These are phyloP conservation scores for Taphrina sp. DNA, from an alignment of 1,139 yeast species.

Conservation along the genomic window DNA sequence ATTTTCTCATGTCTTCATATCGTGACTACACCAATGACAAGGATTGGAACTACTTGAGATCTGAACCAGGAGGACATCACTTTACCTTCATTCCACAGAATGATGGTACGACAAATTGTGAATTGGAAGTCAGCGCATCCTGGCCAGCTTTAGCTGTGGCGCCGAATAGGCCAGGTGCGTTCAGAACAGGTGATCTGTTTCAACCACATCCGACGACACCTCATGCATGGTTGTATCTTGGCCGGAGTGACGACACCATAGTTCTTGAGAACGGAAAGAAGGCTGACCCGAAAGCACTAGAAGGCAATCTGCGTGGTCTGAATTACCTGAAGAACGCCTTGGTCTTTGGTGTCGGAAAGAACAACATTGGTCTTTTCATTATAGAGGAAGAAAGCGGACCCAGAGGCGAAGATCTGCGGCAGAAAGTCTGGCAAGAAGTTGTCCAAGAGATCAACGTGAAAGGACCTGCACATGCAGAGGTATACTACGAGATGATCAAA, in stretches of 20 bases:
- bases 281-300: constrained; percentile 35
- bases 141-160: constrained; percentile 14
- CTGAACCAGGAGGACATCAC: constrained; percentile 24
- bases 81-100: constrained; percentile 8
- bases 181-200: constrained; percentile 35
- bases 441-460: constrained; percentile 11
- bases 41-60: constrained; percentile 35
- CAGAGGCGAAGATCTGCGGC: constrained; percentile 32
- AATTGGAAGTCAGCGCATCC: constrained; percentile 8
- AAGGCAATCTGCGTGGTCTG: constrained; percentile 35
- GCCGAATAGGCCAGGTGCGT: constrained; percentile 3
- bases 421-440: constrained; percentile 33
- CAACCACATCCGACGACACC: constrained; percentile 35
- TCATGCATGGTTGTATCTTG: constrained; percentile 35
- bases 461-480: constrained; percentile 34
- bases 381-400: constrained; percentile 20
- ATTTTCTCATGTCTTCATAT: constrained; percentile 34
- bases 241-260: constrained; percentile 35
- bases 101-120: constrained; percentile 20
- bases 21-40: constrained; percentile 32
- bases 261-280: constrained; percentile 36
- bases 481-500: constrained; percentile 28
- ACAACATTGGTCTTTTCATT: constrained; percentile 33
- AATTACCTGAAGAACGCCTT: constrained; percentile 32
- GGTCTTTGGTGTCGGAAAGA: constrained; percentile 36